Conservation (phyloP, 2,329 filamentous ascomycete genomes). For the Penicillium sp. region DNA sequence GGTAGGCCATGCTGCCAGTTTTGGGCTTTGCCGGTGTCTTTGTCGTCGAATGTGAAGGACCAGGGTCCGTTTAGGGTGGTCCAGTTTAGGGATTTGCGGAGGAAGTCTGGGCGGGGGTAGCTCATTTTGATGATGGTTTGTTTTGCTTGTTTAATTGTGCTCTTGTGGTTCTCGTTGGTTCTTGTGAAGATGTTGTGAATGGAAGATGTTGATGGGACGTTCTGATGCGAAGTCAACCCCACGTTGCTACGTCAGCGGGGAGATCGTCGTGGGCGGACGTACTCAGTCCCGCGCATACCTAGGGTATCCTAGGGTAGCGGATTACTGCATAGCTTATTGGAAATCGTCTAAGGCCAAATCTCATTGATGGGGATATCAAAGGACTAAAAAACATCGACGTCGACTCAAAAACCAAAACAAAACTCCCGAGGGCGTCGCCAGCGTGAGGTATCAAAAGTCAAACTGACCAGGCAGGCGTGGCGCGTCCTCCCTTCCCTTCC, state of each 20-base stretch:
- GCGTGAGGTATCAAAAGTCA: conserved; percentile 7
- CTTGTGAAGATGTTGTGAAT: no score
- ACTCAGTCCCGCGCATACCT: no score
- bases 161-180: no score
- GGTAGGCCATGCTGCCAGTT: conserved; percentile 56
- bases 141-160: neutral
- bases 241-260: conserved; percentile 23
- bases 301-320: no score
- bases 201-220: no score
- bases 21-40: conserved; percentile 58
- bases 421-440: conserved; percentile 14
- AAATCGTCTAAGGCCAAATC: conserved; percentile 25
- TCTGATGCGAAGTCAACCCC: no score
- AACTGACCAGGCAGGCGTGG: conserved; percentile 1
- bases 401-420: conserved; percentile 18
- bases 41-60: conserved; percentile 69
- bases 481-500: neutral
- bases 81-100: conserved; percentile 62
- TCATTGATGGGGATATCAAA: conserved; percentile 33
- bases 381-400: conserved; percentile 22
- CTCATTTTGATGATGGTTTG: conserved; percentile 40
- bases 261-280: no score
- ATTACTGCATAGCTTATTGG: no score
- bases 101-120: conserved; percentile 68
- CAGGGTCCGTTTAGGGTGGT: conserved; percentile 65